Evolutionary conservation across 2,329 filamentous ascomycete species (phyloP).

Genomic region (Fusarium algeriense): DNA sequence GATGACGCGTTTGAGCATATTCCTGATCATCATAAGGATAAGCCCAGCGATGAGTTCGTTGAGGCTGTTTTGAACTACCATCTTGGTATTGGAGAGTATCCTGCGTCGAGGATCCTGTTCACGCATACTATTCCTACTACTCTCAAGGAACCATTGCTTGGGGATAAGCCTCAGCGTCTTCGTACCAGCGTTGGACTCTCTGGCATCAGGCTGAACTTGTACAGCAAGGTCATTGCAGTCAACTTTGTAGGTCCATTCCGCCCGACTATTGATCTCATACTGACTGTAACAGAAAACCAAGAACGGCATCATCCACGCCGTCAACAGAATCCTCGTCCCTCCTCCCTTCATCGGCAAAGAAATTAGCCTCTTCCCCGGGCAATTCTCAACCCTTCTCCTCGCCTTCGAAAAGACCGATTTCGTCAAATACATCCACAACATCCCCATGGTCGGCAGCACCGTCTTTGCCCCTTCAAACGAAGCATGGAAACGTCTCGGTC

Average conservation of each 20-base stretch:
- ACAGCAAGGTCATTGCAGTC: slow-evolving; percentile 74
- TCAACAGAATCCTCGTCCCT: slow-evolving; percentile 81
- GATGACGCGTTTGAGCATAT: slow-evolving; percentile 79
- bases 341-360: slow-evolving; percentile 70
- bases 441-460: slow-evolving; percentile 72
- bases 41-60: slow-evolving; percentile 77
- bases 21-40: slow-evolving; percentile 59
- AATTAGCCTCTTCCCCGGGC: slow-evolving; percentile 74
- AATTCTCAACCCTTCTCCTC: slow-evolving; percentile 83
- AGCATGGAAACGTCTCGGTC: slow-evolving; percentile 82
- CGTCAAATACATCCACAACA: slow-evolving; percentile 68
- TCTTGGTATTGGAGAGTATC: slow-evolving; percentile 74
- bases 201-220: slow-evolving; percentile 81
- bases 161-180: slow-evolving; percentile 77
- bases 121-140: slow-evolving; percentile 81
- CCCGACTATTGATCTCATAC: background rate
- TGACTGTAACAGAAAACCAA: slow-evolving; percentile 67
- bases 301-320: slow-evolving; percentile 84
- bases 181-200: slow-evolving; percentile 71
- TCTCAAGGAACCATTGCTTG: slow-evolving; percentile 69
- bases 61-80: slow-evolving; percentile 81
- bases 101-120: slow-evolving; percentile 73
- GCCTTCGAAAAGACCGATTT: slow-evolving; percentile 82
- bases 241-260: slow-evolving; percentile 70
- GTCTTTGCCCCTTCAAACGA: slow-evolving; percentile 84